Evolutionary conservation across 2,329 filamentous ascomycete species (phyloP), one percentile per base, ranked within the genome.

Genomic region (Colletotrichum abscissum): DNA sequence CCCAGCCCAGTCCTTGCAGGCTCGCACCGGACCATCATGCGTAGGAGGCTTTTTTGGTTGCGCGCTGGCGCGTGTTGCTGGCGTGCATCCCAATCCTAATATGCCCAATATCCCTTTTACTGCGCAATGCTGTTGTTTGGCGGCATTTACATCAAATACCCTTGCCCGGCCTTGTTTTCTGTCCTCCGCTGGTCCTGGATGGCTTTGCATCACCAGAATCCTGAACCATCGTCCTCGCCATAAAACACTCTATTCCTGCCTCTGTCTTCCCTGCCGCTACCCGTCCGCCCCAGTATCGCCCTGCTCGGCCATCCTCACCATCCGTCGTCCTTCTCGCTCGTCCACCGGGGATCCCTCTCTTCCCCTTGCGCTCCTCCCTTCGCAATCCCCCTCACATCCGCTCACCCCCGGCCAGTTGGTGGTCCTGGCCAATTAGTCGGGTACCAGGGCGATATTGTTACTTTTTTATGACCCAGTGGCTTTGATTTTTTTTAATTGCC

Each of bases 391-490:
- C 42, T 33, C 28, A 19, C 63, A 19, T n/a, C 42, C 54, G 35
- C 63, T 33, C 22, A 6, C 24, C 28, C 22, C 69, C 56, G 60
- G 56, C 67, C 63, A 62, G 54, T 60, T 24, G 35, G 28, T 63
- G 62, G 62, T 67, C 68, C 68, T 72, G 63, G 57, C 62, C 72
- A 74, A 64, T 74, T 72, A 74, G 28, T 74, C 58, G 57, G 72
- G 58, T 49, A 49, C 67, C 68, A 54, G 71, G 71, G 71, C 59
- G 68, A 73, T 63, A 65, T 57, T 62, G 65, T 62, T 70, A 52
- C 55, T 63, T 57, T 70, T 66, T 42, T 1, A 35, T 42, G 42
- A n/a, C 42, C 30, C 57, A 38, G 42, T 12, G 35, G 55, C 49
- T 28, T 58, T 69, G 19, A 16, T n/a, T n/a, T 46, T 46, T 46